A percentile compares a stretch with the other conserved stretches of the same genome.
phyloP scores from a whole-genome alignment of 2,329 filamentous ascomycete genomes.

The Apiospora aurea region DNA sequence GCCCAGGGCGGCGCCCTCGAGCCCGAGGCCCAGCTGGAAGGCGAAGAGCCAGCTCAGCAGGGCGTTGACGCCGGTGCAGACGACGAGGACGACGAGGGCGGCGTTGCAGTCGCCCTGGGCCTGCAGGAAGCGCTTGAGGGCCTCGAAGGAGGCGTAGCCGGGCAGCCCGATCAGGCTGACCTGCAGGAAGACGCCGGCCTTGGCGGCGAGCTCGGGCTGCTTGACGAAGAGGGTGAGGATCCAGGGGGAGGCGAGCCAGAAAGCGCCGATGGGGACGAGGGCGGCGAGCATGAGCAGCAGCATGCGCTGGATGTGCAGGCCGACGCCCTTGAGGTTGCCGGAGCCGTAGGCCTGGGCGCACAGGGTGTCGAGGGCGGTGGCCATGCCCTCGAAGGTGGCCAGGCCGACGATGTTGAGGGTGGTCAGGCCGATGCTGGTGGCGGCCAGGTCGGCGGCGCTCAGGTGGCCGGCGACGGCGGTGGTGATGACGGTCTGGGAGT shows the following conservation, averaged over 20 bases:
- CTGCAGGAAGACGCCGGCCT: conserved; percentile 57
- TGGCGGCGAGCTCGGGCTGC: conserved; percentile 53
- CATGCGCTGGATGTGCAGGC: conserved; percentile 61
- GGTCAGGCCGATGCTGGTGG: conserved; percentile 58
- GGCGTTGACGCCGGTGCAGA: conserved; percentile 57
- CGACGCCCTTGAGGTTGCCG: conserved; percentile 54
- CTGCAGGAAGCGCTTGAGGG: conserved; percentile 61
- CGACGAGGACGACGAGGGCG: conserved; percentile 53
- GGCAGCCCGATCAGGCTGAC: conserved; percentile 58
- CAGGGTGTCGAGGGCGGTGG: conserved; percentile 58
- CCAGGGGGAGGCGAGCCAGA: conserved; percentile 57
- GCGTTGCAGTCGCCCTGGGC: conserved; percentile 61
- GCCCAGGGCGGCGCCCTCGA: conserved; percentile 58
- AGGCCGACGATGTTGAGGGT: conserved; percentile 62
- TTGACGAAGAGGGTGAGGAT: conserved; percentile 54
- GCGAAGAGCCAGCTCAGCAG: conserved; percentile 57
- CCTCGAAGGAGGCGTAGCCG: conserved; percentile 61
- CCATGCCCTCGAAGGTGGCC: conserved; percentile 58
- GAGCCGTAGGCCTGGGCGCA: conserved; percentile 60
- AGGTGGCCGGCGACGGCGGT: conserved; percentile 61
- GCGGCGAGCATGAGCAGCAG: conserved; percentile 55
- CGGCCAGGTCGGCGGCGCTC: conserved; percentile 58
- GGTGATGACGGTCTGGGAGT: conserved; percentile 58
- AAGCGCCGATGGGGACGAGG: conserved; percentile 53
- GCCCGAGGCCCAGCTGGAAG: conserved; percentile 50